Evolutionary conservation across 2,329 filamentous ascomycete genomes (phyloP), one percentile per base, ranked within the genome.

Genomic region (Xylaria sp.): DNA sequence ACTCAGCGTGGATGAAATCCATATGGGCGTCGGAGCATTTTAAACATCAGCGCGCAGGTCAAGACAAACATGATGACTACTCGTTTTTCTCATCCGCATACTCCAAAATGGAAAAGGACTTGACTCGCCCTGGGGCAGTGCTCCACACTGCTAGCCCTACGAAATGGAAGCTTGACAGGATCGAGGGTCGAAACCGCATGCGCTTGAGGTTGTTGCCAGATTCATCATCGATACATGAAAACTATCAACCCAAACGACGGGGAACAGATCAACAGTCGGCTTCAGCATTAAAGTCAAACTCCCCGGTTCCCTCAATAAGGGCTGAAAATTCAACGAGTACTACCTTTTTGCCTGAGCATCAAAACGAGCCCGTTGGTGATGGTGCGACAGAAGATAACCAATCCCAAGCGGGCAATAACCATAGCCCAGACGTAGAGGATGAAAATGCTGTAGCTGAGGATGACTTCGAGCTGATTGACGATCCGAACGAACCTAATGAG

Each of bases 181-280:
- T 95, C 0, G 95, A 99, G 79, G 94, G 95, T 11, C 89, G 94
- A 11, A 97, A 97, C 75, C 89, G 96, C 17, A 98, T 98, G 92
- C 88, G 96, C 15, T 83, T 97, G 70, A 88, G 95, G 28, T 86
- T 97, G 53, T 83, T 97, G 1, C 91, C 94, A 0, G 94, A 97
- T 73, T 86, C 87, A 60, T 85, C 86, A 0, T 82, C 84, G 0
- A 84, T 87, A 23, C 84, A 89, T 57, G 88, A 92, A 60, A 87
- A 90, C 49, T 96, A 94, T 71, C 92, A 94, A 69, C 92, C 95
- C 0, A 98, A 97, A 76, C 84, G 91, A 49, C 92, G 89, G 71
- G 80, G 76, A 64, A 84, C 75, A 37, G 83, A 83, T 58, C 69
- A 76, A 38, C 70, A 70, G 28, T 68, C 77, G 8, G 71, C 78